These are phyloP conservation scores for Gnomoniopsis smithogilvyi DNA, from an alignment of 2,329 filamentous ascomycete species.

Conservation along the genomic window DNA sequence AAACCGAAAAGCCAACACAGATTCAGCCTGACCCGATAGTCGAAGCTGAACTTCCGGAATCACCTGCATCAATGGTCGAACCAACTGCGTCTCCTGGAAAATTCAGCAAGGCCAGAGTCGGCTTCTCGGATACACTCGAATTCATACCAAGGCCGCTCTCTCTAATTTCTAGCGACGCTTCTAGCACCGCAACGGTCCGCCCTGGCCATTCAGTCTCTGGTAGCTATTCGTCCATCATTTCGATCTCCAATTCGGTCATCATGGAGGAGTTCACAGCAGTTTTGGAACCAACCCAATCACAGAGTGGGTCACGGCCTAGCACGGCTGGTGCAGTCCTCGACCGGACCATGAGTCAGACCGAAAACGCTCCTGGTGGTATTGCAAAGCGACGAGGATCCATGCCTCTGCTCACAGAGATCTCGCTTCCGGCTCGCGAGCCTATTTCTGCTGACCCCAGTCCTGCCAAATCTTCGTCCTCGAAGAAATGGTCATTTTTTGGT, in stretches of 20 bases:
- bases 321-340: slow-evolving; percentile 71
- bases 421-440: slow-evolving; percentile 31
- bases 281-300: slow-evolving; percentile 37
- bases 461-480: slow-evolving; percentile 46
- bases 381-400: slow-evolving; percentile 58
- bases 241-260: slow-evolving; percentile 46
- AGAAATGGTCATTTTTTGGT: slow-evolving; percentile 61
- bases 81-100: slow-evolving; percentile 24
- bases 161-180: slow-evolving; percentile 78
- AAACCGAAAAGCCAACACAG: slow-evolving; percentile 18
- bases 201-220: slow-evolving; percentile 71
- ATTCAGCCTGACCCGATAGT: slow-evolving; percentile 28
- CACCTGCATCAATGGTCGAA: slow-evolving; percentile 29
- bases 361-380: slow-evolving; percentile 30
- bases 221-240: slow-evolving; percentile 76
- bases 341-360: slow-evolving; percentile 37
- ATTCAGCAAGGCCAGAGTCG: slow-evolving; percentile 56
- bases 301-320: slow-evolving; percentile 54
- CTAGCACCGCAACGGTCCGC: slow-evolving; percentile 69
- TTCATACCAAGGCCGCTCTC: slow-evolving; percentile 82
- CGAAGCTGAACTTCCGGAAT: slow-evolving; percentile 20
- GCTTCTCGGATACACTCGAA: slow-evolving; percentile 80
- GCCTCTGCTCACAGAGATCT: slow-evolving; percentile 46
- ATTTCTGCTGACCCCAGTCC: slow-evolving; percentile 41
- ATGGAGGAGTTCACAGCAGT: slow-evolving; percentile 31